These are phyloP conservation scores for Leccinum obscurum DNA, from an alignment of 768 basidiomycete species.

Conservation along the genomic window DNA sequence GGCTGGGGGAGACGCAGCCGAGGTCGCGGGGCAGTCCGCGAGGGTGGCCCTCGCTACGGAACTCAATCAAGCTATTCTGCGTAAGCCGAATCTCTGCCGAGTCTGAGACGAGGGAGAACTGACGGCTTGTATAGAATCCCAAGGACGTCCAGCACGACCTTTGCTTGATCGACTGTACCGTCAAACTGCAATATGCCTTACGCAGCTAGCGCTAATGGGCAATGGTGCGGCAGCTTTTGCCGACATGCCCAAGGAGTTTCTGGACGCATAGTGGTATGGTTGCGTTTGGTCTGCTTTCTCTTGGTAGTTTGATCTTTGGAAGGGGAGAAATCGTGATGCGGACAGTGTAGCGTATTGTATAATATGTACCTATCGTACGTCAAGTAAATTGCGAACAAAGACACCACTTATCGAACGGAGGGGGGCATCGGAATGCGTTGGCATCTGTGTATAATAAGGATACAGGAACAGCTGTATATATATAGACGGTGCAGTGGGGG, in stretches of 20 bases:
- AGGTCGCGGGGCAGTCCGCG: slow-evolving; percentile 67
- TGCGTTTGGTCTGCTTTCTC: background rate
- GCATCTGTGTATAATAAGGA: slow-evolving; percentile 27
- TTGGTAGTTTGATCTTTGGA: background rate
- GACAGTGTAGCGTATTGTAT: slow-evolving; percentile 20
- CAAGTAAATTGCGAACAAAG: slow-evolving; percentile 6
- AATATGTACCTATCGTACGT: slow-evolving; percentile 11
- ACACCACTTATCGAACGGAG: slow-evolving; percentile 11
- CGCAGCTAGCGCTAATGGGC: slow-evolving; percentile 71
- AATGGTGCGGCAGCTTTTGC: slow-evolving; percentile 79
- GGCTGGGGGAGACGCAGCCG: slow-evolving; percentile 63
- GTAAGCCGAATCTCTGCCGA: slow-evolving; percentile 42
- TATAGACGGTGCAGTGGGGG: slow-evolving; percentile 8
- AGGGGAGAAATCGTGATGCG: slow-evolving; percentile 2
- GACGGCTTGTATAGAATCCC: slow-evolving; percentile 55
- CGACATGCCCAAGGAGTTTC: slow-evolving; percentile 73
- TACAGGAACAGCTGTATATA: slow-evolving; percentile 22
- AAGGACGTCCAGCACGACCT: slow-evolving; percentile 70
- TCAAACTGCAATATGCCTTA: slow-evolving; percentile 65
- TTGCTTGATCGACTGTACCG: slow-evolving; percentile 77
- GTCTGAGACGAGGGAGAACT: slow-evolving; percentile 2
- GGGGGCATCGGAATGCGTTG: background rate
- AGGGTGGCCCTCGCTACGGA: slow-evolving; percentile 69
- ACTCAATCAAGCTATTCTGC: slow-evolving; percentile 79
- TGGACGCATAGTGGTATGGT: slow-evolving; percentile 42